phyloP scores from a whole-genome alignment of 768 basidiomycete genomes.

The Cubamyces lactineus region DNA sequence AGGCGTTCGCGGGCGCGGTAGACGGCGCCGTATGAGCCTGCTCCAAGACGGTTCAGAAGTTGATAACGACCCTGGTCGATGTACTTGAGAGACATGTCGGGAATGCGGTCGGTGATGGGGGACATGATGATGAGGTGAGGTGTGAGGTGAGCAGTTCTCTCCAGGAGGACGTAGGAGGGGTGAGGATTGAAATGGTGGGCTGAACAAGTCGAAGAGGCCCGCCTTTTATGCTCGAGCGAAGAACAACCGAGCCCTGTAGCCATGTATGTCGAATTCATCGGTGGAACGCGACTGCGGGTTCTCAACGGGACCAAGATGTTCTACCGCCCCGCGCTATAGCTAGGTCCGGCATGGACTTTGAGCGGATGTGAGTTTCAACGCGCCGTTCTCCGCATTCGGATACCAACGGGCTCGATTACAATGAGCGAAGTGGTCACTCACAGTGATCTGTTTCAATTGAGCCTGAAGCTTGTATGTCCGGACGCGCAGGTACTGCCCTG shows the following conservation, averaged over 20 bases:
- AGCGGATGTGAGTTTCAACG: too few relatives aligned
- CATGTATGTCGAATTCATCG: too few relatives aligned
- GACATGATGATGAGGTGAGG: slow-evolving; percentile 12
- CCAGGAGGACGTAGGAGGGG: slow-evolving; percentile 11
- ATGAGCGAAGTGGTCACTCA: too few relatives aligned
- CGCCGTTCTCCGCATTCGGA: too few relatives aligned
- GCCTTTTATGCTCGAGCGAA: background rate
- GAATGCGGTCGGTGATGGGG: slow-evolving; percentile 8
- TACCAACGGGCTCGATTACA: too few relatives aligned
- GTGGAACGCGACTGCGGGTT: too few relatives aligned
- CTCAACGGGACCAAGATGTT: too few relatives aligned
- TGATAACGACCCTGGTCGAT: slow-evolving; percentile 83
- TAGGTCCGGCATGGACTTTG: too few relatives aligned
- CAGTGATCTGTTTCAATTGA: too few relatives aligned
- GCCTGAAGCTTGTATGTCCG: too few relatives aligned
- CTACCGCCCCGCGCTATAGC: too few relatives aligned
- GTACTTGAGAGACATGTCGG: slow-evolving; percentile 32
- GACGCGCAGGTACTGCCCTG: too few relatives aligned
- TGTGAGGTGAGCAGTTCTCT: slow-evolving; percentile 7
- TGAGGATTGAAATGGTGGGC: background rate
- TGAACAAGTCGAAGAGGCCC: background rate
- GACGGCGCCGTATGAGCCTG: slow-evolving; percentile 93
- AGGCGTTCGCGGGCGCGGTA: slow-evolving; percentile 73
- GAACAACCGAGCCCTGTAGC: background rate
- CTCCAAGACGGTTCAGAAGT: slow-evolving; percentile 82